These are phyloP conservation scores for Coemansia sp. DNA, from an alignment of 192 early-diverging fungal genomes.

Conservation along the genomic window DNA sequence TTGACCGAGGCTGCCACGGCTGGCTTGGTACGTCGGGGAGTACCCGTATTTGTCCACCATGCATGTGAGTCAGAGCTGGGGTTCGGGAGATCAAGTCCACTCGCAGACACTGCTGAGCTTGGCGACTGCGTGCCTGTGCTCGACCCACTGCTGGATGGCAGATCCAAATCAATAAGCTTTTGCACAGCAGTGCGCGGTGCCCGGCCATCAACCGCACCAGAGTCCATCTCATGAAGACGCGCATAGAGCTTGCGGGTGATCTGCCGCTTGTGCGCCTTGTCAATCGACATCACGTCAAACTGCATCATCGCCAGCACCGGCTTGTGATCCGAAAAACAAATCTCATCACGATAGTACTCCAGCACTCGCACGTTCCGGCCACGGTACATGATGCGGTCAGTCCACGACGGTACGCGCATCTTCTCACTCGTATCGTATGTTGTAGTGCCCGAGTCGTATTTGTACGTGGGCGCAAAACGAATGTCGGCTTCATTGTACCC, in stretches of 20 bases:
- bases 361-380: conserved; percentile 29
- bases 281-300: conserved; percentile 46
- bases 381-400: conserved; percentile 78
- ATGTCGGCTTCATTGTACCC: conserved; percentile 81
- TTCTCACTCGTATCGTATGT: conserved; percentile 94
- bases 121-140: neutral
- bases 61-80: conserved; percentile 37
- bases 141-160: neutral
- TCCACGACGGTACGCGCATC: conserved; percentile 92
- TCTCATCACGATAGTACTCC: conserved; percentile 50
- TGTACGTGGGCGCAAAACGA: conserved; percentile 95
- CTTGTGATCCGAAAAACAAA: conserved; percentile 52
- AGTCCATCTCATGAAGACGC: conserved; percentile 11
- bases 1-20: conserved; percentile 12
- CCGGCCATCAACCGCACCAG: neutral
- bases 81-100: conserved; percentile 13
- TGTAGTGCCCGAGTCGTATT: conserved; percentile 81
- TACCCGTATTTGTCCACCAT: conserved; percentile 33
- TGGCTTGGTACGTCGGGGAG: neutral
- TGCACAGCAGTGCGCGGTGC: conserved; percentile 11
- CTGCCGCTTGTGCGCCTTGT: conserved; percentile 37
- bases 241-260: conserved; percentile 43
- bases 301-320: conserved; percentile 47
- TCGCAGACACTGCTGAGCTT: neutral
- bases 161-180: conserved; percentile 41